Evolutionary conservation across 805 yeast species (phyloP), one percentile per base, ranked within the genome.

Genomic region (Kodamaea hsintzibuensis): DNA sequence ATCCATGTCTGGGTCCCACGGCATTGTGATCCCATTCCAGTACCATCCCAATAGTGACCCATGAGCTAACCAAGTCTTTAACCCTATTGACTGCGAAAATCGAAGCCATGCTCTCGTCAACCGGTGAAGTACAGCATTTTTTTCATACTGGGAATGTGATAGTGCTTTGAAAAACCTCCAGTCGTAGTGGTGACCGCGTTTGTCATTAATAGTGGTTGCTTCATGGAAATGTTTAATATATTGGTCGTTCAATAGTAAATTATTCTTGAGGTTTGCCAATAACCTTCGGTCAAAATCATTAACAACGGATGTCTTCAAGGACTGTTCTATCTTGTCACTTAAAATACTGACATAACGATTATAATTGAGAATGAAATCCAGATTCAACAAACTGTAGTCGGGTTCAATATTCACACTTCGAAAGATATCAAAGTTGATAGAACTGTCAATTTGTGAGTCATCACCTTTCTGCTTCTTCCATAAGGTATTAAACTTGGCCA

Each of bases 1-100:
- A 68, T 85, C 91, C 49, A 82, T 69, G 64, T 85, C 91, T 52
- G 77, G 74, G 63, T 85, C 91, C 88, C 89, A 85, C 0, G 88
- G 87, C 64, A 85, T 76, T 6, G 74, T 69, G 51, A 81, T 58
- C 0, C 89, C 89, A 62, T 83, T 83, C 81, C 88, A 83, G 58
- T 82, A 72, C 82, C 88, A 84, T 9, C 86, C 83, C 40, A 84
- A 72, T 57, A 85, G 70, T 1, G 87, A 71, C 1, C 91, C 91
- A 63, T 85, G 89, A 0, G 87, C 87, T 7, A 84, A 71, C 89
- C 87, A 84, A 3, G 87, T 75, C 8, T 73, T 67, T 7, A 83
- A 57, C 1, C 82, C 82, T 46, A 74, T 67, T 2, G 76, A 68
- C 33, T 70, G 64, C 22, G 82, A 62, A 56, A 83, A 82, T 47